Base-by-base conservation (phyloP, 257 asterid species). In the Solanum habrochaites region DNA sequence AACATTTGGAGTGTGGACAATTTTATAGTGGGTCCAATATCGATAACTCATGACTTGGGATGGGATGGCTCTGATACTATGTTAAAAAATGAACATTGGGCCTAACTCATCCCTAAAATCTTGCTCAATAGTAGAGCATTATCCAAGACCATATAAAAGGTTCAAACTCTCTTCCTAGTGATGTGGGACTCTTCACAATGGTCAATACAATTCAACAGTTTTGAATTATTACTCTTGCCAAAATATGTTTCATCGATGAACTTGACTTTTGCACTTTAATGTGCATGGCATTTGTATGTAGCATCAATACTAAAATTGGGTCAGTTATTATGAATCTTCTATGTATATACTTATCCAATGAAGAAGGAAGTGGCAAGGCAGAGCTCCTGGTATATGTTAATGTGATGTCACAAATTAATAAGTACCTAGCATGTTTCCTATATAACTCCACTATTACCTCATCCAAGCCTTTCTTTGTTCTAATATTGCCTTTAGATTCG, bases 401-500 rank as follows among this genome's bases (percentile, higher is more conserved):
- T 80, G 66, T 27, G 37, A 47, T 80, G 25, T 31, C 11, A 49
- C 45, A 49, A 75, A 81, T 31, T 81, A 81, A 20, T 69, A 29
- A 81, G 45, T 49, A 52, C 7, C 7, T 37, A 37, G 39, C 45
- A 83, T 62, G 40, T 83, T 85, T 73, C 7, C 45, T 74, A 43
- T 83, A 80, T 81, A 60, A 56, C 86, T 86, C 86, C 75, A 85
- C 80, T 89, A 72, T 83, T 56, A 14, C 31, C 45, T 83, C 83
- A 49, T 90, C 74, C 83, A 88, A 85, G 64, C 86, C 89, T 83
- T 82, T 86, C 78, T 88, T 85, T 58, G 67, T 72, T 80, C 45
- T 88, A 83, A 67, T 83, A 56, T 70, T 90, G 35, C 87, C 71
- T 88, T 88, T 93, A 95, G 97, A 96, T 95, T 89, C 96, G 95